Conservation (phyloP, 169 alveolate genomes). For the Amoebophrya sp. region DNA sequence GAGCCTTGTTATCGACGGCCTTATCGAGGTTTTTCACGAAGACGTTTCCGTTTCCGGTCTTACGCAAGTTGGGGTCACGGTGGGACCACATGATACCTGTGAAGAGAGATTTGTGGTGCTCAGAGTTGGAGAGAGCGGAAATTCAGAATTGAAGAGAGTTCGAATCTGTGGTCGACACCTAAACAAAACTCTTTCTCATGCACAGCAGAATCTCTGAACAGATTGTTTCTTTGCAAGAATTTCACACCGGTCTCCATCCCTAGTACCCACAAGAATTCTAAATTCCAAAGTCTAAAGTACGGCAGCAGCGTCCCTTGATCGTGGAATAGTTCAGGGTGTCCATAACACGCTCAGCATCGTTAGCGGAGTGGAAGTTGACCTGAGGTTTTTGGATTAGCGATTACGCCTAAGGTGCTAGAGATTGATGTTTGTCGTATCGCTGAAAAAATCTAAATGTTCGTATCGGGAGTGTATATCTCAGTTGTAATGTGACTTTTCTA, state of each 20-base stretch:
- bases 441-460: not conserved
- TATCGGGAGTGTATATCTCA: not conserved
- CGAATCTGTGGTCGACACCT: too few species aligned
- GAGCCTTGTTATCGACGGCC: conserved; percentile 84
- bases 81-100: not conserved
- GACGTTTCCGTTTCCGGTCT: conserved; percentile 84
- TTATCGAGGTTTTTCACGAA: conserved; percentile 88
- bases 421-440: not conserved
- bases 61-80: conserved; percentile 79
- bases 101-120: too few species aligned
- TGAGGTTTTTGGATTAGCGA: not conserved
- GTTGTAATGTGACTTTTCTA: not conserved
- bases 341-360: conserved; percentile 76
- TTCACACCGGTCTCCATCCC: too few species aligned
- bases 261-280: too few species aligned
- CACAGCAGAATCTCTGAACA: too few species aligned
- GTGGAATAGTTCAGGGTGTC: conserved; percentile 81
- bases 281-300: conserved; percentile 39
- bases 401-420: not conserved
- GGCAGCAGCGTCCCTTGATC: conserved; percentile 82
- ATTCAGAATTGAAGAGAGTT: too few species aligned
- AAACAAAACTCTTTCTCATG: not conserved
- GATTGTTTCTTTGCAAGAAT: too few species aligned
- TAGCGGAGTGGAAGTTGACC: conserved; percentile 22
- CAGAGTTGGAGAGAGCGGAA: too few species aligned